Evolutionary conservation across 306 rosid species (phyloP).

Genomic region (Sechiopsis laciniata): DNA sequence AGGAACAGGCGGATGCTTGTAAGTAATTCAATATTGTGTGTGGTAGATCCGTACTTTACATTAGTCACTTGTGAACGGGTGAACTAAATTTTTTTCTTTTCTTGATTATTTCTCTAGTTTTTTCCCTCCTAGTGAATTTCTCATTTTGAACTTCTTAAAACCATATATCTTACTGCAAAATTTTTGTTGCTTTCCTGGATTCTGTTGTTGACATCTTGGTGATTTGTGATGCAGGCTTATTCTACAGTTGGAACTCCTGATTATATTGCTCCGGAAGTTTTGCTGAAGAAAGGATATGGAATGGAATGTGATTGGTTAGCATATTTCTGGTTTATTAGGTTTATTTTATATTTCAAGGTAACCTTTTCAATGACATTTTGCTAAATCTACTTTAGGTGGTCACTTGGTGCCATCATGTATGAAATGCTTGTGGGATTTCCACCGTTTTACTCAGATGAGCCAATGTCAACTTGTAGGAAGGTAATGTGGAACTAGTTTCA

Average conservation of each 20-base stretch:
- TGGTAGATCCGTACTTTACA: constrained; percentile 20
- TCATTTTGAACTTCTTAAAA: neutral
- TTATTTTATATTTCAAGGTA: constrained; percentile 20
- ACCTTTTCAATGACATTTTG: constrained; percentile 28
- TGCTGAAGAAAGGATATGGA: constrained; percentile 98
- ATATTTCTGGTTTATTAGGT: constrained; percentile 20
- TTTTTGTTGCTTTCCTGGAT: constrained; percentile 4
- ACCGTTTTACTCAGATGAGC: constrained; percentile 96
- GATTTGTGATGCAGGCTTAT: constrained; percentile 62
- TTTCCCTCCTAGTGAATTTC: neutral
- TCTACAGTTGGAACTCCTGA: constrained; percentile 99
- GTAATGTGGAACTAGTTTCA: constrained; percentile 37
- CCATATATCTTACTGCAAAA: neutral
- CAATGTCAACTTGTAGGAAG: constrained; percentile 96
- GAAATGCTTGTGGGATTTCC: constrained; percentile 99
- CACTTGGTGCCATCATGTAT: constrained; percentile 96
- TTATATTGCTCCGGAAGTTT: constrained; percentile 96
- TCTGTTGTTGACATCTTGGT: constrained; percentile 3
- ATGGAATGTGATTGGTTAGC: constrained; percentile 97
- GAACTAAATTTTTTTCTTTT: neutral
- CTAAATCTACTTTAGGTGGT: constrained; percentile 68
- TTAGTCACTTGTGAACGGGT: constrained; percentile 24
- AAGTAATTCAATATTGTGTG: constrained; percentile 36
- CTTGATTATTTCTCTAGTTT: neutral
- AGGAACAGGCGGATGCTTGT: constrained; percentile 97